These are phyloP conservation scores for Calonectria multiphialidica DNA, from an alignment of 2,329 filamentous ascomycete species.

Conservation along the genomic window DNA sequence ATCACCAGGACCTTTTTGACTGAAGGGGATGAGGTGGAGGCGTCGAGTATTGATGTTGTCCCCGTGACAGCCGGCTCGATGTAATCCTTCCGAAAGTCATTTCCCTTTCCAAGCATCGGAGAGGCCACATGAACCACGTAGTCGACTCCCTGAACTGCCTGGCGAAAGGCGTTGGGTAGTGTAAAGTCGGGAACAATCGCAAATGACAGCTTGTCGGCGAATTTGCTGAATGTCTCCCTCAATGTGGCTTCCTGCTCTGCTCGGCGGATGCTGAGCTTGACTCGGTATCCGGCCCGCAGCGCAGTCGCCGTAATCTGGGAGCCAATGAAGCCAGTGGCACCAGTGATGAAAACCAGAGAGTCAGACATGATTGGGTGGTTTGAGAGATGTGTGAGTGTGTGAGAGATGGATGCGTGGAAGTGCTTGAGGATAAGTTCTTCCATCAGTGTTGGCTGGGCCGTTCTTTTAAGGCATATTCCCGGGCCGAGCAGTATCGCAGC, in stretches of 20 bases:
- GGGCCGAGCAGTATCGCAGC: background rate
- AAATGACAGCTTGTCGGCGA: background rate
- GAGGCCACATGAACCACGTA: background rate
- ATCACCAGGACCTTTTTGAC: background rate
- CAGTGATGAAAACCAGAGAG: background rate
- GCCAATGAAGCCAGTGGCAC: background rate
- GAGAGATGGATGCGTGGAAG: no score
- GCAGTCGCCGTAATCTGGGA: background rate
- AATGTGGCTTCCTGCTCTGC: background rate
- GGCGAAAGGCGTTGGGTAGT: background rate
- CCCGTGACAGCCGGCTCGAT: background rate
- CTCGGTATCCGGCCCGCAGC: background rate
- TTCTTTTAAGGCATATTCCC: background rate
- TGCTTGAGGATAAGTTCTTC: background rate
- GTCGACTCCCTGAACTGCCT: background rate
- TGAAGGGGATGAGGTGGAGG: background rate
- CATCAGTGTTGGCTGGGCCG: background rate
- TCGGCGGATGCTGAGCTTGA: background rate
- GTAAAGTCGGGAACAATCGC: background rate
- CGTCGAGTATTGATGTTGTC: background rate
- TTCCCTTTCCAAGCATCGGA: background rate
- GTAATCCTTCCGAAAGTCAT: background rate
- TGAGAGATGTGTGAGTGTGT: no score
- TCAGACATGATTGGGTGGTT: background rate
- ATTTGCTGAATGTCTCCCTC: background rate